Evolutionary conservation across 2,329 filamentous ascomycete genomes (phyloP).

Genomic region (Fusarium armeniacum): DNA sequence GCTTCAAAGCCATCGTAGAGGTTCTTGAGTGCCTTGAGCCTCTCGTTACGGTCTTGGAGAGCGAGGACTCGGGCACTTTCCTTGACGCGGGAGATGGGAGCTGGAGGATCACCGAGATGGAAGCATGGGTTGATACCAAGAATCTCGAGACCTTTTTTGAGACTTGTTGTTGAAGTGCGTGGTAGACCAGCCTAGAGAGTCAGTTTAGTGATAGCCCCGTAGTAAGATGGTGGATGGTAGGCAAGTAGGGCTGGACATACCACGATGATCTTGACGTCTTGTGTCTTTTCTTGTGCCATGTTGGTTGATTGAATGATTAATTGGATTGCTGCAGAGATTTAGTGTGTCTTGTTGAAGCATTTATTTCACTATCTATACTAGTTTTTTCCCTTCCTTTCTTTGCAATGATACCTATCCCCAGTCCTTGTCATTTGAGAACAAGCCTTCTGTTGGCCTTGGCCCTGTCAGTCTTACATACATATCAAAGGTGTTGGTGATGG

Average conservation of each 20-base stretch:
- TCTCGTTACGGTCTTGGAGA: constrained; percentile 32
- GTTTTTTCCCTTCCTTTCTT: neutral
- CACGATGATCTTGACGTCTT: constrained; percentile 38
- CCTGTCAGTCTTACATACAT: neutral
- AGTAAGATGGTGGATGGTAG: neutral
- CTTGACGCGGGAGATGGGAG: constrained; percentile 32
- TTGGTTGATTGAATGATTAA: neutral
- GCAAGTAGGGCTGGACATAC: constrained; percentile 7
- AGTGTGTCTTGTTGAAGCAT: neutral
- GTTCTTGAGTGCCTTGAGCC: constrained; percentile 34
- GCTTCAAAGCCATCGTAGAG: constrained; percentile 40
- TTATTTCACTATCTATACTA: constrained; percentile 18
- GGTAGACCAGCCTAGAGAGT: constrained; percentile 30
- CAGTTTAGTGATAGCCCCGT: neutral
- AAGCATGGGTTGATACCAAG: constrained; percentile 35
- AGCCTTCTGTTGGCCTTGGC: neutral
- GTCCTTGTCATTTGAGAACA: neutral
- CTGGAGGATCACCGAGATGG: constrained; percentile 41
- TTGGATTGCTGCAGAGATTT: neutral
- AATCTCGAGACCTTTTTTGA: constrained; percentile 41
- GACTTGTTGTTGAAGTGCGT: constrained; percentile 39
- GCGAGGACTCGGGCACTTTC: constrained; percentile 37
- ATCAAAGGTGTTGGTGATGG: neutral
- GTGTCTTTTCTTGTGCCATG: constrained; percentile 6
- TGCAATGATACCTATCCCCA: neutral